Evolutionary conservation across 1,139 yeast genomes (phyloP), one percentile per base, ranked within the genome.

Genomic region (Geotrichum armillariae): DNA sequence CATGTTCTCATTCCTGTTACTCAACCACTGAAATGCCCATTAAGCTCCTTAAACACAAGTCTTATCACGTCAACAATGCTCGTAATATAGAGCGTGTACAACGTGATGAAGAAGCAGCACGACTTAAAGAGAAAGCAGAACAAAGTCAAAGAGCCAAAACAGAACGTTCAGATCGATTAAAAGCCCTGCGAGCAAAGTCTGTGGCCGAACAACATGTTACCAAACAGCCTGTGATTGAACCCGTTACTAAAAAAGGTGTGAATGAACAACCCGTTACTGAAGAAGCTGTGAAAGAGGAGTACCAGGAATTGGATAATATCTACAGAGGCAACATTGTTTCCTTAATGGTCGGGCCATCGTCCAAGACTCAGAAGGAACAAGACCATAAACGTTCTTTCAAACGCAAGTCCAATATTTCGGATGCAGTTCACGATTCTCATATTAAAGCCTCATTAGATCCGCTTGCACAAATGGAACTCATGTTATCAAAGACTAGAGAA

Each of bases 31-130:
- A 11, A 11, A 64, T 64, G 68, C 67, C 67, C 14, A 41, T 63
- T 20, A 63, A 64, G 40, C 55, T 63, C 11, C 58, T 63, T 20
- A 58, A 60, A 34, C 67, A 65, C 52, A 65, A 65, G 49, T 62
- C 67, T 21, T 65, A 65, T 52, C 62, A 65, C 55, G 68, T 65
- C n/a, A 50, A 61, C 53, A 61, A 55, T 29, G 46, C 56, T n/a
- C 56, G 49, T 14, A 65, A 64, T 33, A 55, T 64, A 9, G 68
- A 56, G 45, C 58, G 64, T n/a, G 68, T 65, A 1, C 43, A 55
- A 18, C 53, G 62, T n/a, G 68, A 65, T 43, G 68, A 65, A 47
- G 60, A 49, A 14, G 49, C 43, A 25, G 67, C 66, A 9, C 48
- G 47, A 22, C 55, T 45, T 41, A 42, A 49, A 35, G 55, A 54